phyloP scores from a whole-genome alignment of 805 yeast genomes.

The Teunomyces cretensis region DNA sequence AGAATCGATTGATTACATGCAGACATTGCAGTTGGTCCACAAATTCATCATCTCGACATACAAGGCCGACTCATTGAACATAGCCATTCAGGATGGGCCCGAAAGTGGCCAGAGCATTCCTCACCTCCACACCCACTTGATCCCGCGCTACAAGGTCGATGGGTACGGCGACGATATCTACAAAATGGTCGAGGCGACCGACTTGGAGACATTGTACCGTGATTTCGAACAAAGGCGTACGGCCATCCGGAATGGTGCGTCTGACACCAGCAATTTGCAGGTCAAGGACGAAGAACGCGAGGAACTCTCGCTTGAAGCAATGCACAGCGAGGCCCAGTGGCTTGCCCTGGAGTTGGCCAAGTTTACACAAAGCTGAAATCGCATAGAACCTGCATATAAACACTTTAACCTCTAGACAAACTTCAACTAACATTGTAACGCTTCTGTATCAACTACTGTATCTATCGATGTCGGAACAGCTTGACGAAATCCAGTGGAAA shows the following conservation, averaged over 20 bases:
- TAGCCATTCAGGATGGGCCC: conserved; percentile 95
- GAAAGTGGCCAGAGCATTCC: conserved; percentile 97
- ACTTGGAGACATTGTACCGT: conserved; percentile 38
- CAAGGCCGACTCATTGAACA: conserved; percentile 79
- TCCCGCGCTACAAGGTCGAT: conserved; percentile 73
- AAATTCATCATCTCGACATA: conserved; percentile 63
- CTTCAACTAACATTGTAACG: too few species aligned
- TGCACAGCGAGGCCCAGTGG: conserved; percentile 66
- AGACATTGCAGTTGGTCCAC: conserved; percentile 69
- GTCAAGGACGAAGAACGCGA: conserved; percentile 50
- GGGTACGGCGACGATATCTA: conserved; percentile 67
- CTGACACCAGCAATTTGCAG: conserved; percentile 18
- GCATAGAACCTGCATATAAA: not conserved
- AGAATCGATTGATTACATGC: conserved; percentile 77
- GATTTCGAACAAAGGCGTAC: conserved; percentile 19
- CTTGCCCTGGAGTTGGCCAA: not conserved
- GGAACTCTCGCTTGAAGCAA: conserved; percentile 59
- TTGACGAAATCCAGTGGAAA: conserved; percentile 95
- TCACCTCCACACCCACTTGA: conserved; percentile 90
- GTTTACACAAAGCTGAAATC: too few species aligned
- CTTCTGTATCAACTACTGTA: too few species aligned
- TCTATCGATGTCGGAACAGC: conserved; percentile 28
- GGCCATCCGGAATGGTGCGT: not conserved
- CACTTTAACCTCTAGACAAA: too few species aligned
- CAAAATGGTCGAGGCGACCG: conserved; percentile 55